Base-by-base conservation (phyloP, 164 flowering plant species). In the Aristolochia contorta region DNA sequence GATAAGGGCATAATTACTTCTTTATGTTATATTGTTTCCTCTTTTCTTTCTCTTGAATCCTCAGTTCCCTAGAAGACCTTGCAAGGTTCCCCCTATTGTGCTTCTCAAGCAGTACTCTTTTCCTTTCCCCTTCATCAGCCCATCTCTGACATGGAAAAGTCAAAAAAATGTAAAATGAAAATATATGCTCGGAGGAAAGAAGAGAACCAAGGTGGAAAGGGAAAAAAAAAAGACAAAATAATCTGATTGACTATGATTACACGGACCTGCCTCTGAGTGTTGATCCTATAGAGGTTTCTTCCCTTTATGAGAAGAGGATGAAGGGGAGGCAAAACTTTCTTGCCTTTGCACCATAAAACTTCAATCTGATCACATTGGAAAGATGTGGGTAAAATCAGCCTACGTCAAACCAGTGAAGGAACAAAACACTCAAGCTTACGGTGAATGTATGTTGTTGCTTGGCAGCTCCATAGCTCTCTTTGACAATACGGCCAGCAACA, bases 371-470 rank as follows among this genome's bases (percentile, higher is more conserved):
- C 43, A 37, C 43, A 37, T 37, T 37, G 43, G 12, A 4, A 33
- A 60, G 59, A 74, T 2, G 2, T 27, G 30, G 30, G 2, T 2
- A 27, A 27, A 27, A 27, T 27, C 30, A 27, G 30, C 30, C 30
- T 2, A 27, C 5, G 30, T 27, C 30, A 27, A 27, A 27, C 33
- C 16, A 33, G 19, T 1, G n/a, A 32, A 12, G 18, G 45, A 20
- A 58, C 25, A 58, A 18, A 16, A 5, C 33, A 12, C 22, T 45
- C 37, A 21, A 45, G 59, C 85, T 77, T 47, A 91, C 96, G 12
- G 98, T 86, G 62, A 91, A 91, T 45, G 98, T 89, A 60, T 89
- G 98, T 21, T 89, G 96, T 64, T 91, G 98, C 71, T 91, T 91
- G 49, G 90, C 86, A 57, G 84, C 79, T 47, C 98, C 98, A 69